Evolutionary conservation across 768 basidiomycete genomes (phyloP), one percentile per base, ranked within the genome.

Genomic region (Tricholoma saponaceum): DNA sequence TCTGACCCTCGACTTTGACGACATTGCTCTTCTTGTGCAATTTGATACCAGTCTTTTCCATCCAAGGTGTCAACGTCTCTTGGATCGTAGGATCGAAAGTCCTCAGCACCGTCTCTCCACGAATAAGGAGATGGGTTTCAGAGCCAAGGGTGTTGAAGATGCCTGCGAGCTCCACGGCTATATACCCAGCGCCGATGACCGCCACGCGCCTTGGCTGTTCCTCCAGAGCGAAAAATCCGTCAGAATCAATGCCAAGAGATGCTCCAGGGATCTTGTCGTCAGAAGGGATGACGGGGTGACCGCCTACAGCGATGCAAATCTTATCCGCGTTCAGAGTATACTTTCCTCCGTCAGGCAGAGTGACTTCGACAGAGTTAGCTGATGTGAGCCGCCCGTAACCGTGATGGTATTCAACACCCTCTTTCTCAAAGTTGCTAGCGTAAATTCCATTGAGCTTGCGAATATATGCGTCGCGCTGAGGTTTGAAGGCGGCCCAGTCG

Each of bases 161-260:
- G 18, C 97, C 97, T 4, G 96, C 93, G 47, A 99, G 85, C 73
- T 99, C 97, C 60, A 98, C 92, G 16, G 95, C 95, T 64, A 99
- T 98, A 71, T 99, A 99, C 1, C 97, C 97, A 13, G 97, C 97
- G 47, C 97, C 97, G 43, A 98, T 87, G 55, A 98, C 88, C 3
- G 88, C 95, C 28, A 97, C 95, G 57, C 94, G 84, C 73, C 89
- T 92, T 8, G 97, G 97, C 70, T 96, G 94, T 52, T 89, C 82
- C 62, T 85, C 84, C 46, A 99, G 83, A 46, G 85, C 92, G 66
- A 99, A 99, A 79, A 99, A 99, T 2, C 95, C 95, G 70, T 99
- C 97, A 8, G 93, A 96, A 73, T 87, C 79, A 62, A 93, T 96
- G 25, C 95, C 97, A 44, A 91, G 81, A 37, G 85, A 86, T 8